Conservation (phyloP, 148 eudicot species). For the Dysphania ambrosioides region DNA sequence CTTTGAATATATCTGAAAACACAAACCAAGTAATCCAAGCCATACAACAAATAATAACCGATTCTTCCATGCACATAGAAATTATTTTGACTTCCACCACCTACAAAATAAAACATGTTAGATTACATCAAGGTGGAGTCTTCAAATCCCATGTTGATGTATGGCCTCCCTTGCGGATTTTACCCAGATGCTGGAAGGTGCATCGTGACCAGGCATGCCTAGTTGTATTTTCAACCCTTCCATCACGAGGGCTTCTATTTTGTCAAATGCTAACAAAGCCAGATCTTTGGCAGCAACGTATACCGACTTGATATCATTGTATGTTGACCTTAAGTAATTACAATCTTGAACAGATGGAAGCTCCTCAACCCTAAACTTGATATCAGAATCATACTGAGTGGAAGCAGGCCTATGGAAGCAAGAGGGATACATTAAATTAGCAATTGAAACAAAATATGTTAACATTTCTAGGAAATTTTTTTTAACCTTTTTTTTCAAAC, state of each 20-base stretch:
- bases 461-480: background rate
- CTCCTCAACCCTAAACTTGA: slow-evolving; percentile 22
- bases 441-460: slow-evolving; percentile 4
- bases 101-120: no score
- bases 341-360: slow-evolving; percentile 25
- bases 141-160: slow-evolving; percentile 46
- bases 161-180: slow-evolving; percentile 45
- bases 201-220: slow-evolving; percentile 62
- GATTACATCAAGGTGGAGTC: no score
- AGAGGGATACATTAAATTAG: slow-evolving; percentile 11
- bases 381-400: slow-evolving; percentile 30
- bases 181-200: slow-evolving; percentile 63
- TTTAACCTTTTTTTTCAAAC: no score
- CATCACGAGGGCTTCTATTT: slow-evolving; percentile 70
- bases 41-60: no score
- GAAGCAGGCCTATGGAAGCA: slow-evolving; percentile 46
- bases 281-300: slow-evolving; percentile 60
- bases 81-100: no score
- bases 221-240: slow-evolving; percentile 90
- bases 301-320: slow-evolving; percentile 30
- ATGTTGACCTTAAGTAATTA: slow-evolving; percentile 26
- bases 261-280: slow-evolving; percentile 65
- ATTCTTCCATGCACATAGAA: no score
- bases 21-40: no score
- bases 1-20: no score